These are phyloP conservation scores for Mycena latifolia DNA, from an alignment of 768 basidiomycete species.

Conservation along the genomic window DNA sequence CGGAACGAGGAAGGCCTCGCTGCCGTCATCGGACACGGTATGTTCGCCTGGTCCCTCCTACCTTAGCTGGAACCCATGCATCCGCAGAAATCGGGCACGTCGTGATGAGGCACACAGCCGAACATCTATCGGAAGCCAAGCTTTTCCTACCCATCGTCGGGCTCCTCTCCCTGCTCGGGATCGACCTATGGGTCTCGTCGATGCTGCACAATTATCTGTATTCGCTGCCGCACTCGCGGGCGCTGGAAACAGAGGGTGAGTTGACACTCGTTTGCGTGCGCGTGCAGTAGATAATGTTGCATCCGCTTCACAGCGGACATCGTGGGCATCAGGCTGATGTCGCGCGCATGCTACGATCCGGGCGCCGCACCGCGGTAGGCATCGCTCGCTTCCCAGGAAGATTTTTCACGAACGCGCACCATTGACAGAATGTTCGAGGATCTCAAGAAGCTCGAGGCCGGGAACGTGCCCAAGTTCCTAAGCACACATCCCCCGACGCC, in stretches of 20 bases:
- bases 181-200: slow-evolving; percentile 66
- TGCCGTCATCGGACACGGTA: slow-evolving; percentile 35
- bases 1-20: slow-evolving; percentile 33
- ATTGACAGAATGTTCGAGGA: slow-evolving; percentile 75
- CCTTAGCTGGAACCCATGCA: background rate
- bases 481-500: slow-evolving; percentile 85
- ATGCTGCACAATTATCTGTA: slow-evolving; percentile 64
- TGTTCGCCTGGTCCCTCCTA: background rate
- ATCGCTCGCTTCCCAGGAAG: too few relatives aligned
- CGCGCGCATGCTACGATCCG: slow-evolving; percentile 91
- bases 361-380: slow-evolving; percentile 75
- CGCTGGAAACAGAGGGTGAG: slow-evolving; percentile 84
- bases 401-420: background rate
- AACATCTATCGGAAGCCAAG: slow-evolving; percentile 21
- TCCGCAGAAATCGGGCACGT: slow-evolving; percentile 32
- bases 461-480: slow-evolving; percentile 66
- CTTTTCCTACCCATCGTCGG: slow-evolving; percentile 51
- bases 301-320: slow-evolving; percentile 72
- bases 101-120: slow-evolving; percentile 28
- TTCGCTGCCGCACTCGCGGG: slow-evolving; percentile 87
- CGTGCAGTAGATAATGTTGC: too few relatives aligned
- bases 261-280: background rate
- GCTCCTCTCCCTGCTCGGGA: slow-evolving; percentile 62
- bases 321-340: slow-evolving; percentile 85
- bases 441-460: slow-evolving; percentile 69